Base-by-base conservation (phyloP, 163 green algal genomes). In the Smithsoniella earleae region DNA sequence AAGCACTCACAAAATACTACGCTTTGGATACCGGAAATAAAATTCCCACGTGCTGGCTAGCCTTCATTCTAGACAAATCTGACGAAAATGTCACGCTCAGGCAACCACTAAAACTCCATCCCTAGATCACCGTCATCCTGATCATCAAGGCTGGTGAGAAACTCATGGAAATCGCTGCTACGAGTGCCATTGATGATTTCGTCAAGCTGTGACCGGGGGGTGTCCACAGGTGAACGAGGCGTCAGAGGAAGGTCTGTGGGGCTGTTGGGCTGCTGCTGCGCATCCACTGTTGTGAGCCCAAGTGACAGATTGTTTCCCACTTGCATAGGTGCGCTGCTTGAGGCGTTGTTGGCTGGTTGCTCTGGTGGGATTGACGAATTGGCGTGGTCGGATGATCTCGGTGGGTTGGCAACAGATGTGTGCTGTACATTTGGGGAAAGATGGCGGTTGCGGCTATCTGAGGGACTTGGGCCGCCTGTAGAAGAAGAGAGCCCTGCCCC, bases 81-180 rank as follows among this genome's bases (percentile, higher is more conserved):
- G n/a, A n/a, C n/a, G n/a, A n/a, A n/a, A n/a, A n/a, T n/a, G n/a
- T n/a, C n/a, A n/a, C n/a, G n/a, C n/a, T n/a, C n/a, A n/a, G n/a
- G n/a, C n/a, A n/a, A n/a, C n/a, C n/a, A n/a, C n/a, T n/a, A 43
- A 33, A 69, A 69, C 58, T 69, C 58, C 58, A 69, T 69, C 16
- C 58, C 58, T 5, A 69, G 58, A 33, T 69, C 58, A 4, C 18
- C 25, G 27, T 69, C 58, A 43, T 69, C 58, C 3, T 30, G 27
- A 18, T 69, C 58, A n/a, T 31, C 58, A 5, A 69, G 58, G 58
- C 31, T 43, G 18, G 58, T 45, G 30, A 69, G 28, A 33, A 69
- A 69, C 8, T 69, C 58, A 33, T 69, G 58, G 58, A 69, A 69
- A 18, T 69, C 58, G 0, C 58, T 30, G 58, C 43, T 34, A 30